A percentile compares a stretch with the other conserved stretches of the same genome.
phyloP scores from a whole-genome alignment of 441 rosid species.

The Geranium incanum region DNA sequence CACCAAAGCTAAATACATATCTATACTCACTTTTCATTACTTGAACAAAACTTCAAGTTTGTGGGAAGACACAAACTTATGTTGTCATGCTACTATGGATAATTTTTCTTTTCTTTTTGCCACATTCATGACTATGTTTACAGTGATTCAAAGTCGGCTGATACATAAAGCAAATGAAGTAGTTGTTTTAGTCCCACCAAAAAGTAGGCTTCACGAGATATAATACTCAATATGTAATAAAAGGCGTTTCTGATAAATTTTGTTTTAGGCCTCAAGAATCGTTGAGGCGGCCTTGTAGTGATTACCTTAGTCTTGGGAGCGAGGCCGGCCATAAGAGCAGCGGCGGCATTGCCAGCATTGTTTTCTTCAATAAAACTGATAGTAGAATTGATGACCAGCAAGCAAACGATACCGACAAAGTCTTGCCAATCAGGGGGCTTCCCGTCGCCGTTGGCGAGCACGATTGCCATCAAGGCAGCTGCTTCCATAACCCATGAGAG shows the following conservation, averaged over 20 bases:
- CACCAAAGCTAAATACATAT: not conserved
- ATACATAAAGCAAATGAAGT: too few species aligned
- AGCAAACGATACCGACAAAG: conserved; percentile 71
- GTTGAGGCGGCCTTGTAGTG: too few species aligned
- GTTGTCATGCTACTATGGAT: too few species aligned
- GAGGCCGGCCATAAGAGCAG: conserved; percentile 95
- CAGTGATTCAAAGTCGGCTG: too few species aligned
- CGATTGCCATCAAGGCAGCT: conserved; percentile 92
- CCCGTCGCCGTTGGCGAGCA: conserved; percentile 71
- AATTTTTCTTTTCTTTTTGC: too few species aligned
- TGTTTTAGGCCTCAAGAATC: too few species aligned
- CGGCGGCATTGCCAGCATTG: conserved; percentile 95
- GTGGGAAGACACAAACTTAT: too few species aligned
- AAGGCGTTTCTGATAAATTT: too few species aligned
- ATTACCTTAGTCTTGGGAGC: conserved; percentile 89
- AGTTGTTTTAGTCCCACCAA: too few species aligned
- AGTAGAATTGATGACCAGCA: conserved; percentile 81
- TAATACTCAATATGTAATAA: too few species aligned
- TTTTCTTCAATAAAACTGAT: conserved; percentile 89
- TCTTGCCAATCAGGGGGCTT: conserved; percentile 93
- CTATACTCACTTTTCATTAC: not conserved
- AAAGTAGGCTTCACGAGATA: too few species aligned
- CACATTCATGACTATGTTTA: too few species aligned
- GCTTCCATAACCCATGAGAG: conserved; percentile 96
- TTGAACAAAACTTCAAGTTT: not conserved